Evolutionary conservation across 2,329 filamentous ascomycete species (phyloP).

Genomic region (Nemania sp.): DNA sequence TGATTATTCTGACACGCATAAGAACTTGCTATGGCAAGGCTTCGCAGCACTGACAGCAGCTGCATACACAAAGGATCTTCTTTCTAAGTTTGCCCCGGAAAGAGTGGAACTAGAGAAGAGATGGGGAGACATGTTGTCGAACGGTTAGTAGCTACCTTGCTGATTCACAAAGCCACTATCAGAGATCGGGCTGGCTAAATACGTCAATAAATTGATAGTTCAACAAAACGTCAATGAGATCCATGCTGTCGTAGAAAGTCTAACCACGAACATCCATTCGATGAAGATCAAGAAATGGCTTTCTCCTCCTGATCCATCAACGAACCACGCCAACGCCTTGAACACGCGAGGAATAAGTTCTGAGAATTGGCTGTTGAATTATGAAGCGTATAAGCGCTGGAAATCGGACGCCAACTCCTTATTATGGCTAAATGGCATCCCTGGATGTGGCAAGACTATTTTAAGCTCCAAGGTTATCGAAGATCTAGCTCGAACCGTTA

Average conservation of each 20-base stretch:
- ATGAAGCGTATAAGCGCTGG: constrained; percentile 38
- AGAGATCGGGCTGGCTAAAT: too few species aligned
- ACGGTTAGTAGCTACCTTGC: too few species aligned
- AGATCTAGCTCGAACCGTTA: constrained; percentile 21
- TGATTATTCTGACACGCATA: too few species aligned
- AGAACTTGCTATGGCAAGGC: too few species aligned
- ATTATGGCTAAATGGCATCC: constrained; percentile 45
- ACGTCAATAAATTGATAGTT: constrained; percentile 1
- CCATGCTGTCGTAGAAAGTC: not conserved
- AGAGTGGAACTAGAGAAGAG: too few species aligned
- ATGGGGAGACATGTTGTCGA: too few species aligned
- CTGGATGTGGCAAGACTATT: constrained; percentile 48
- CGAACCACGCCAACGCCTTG: constrained; percentile 39
- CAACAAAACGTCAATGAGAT: constrained; percentile 1
- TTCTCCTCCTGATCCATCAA: constrained; percentile 39
- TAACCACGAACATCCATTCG: not conserved
- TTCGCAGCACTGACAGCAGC: too few species aligned
- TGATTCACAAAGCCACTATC: too few species aligned
- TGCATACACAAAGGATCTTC: too few species aligned
- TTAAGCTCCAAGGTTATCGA: constrained; percentile 44
- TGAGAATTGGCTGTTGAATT: constrained; percentile 42
- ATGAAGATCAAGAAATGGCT: constrained; percentile 37
- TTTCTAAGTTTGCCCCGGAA: too few species aligned
- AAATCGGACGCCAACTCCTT: constrained; percentile 35
- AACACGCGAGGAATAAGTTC: constrained; percentile 38